Evolutionary conservation across 2,329 filamentous ascomycete species (phyloP).

Genomic region (Scortechinia acanthostroma): DNA sequence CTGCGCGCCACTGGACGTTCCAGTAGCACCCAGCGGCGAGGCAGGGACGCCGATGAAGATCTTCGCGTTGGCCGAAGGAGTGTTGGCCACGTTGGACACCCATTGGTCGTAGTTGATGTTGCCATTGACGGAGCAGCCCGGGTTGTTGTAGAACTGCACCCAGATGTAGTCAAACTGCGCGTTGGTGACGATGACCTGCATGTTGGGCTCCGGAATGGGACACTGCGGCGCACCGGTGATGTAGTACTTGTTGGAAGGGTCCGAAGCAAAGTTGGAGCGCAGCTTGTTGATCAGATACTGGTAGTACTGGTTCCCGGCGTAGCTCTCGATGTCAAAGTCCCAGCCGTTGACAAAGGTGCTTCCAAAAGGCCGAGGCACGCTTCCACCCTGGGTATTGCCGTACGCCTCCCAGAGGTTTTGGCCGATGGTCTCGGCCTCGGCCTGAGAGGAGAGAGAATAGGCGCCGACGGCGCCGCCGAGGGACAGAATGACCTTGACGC

Average conservation of each 20-base stretch:
- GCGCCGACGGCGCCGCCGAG: constrained; percentile 29
- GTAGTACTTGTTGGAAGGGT: constrained; percentile 25
- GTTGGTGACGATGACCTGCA: constrained; percentile 24
- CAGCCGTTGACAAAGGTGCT: constrained; percentile 39
- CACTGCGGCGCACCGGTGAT: constrained; percentile 39
- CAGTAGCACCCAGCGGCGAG: constrained; percentile 21
- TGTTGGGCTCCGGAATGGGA: constrained; percentile 31
- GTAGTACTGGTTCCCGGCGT: constrained; percentile 22
- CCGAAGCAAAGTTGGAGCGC: constrained; percentile 20
- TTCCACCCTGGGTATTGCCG: constrained; percentile 21
- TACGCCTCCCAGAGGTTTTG: constrained; percentile 35
- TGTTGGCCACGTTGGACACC: constrained; percentile 12
- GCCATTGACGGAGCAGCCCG: constrained; percentile 11
- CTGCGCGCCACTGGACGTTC: constrained; percentile 15
- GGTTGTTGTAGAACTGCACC: constrained; percentile 35
- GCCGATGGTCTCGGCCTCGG: constrained; percentile 28
- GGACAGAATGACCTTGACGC: constrained; percentile 34
- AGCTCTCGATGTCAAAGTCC: constrained; percentile 38
- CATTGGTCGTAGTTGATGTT: constrained; percentile 11
- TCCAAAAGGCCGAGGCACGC: constrained; percentile 32
- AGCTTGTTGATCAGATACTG: constrained; percentile 17
- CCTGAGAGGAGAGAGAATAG: constrained; percentile 19
- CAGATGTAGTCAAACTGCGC: constrained; percentile 32
- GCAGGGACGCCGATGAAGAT: constrained; percentile 19
- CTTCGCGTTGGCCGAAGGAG: constrained; percentile 13